These are phyloP conservation scores for Chlamydomonas schloesseri DNA, from an alignment of 139 green algal genomes.

Conservation along the genomic window DNA sequence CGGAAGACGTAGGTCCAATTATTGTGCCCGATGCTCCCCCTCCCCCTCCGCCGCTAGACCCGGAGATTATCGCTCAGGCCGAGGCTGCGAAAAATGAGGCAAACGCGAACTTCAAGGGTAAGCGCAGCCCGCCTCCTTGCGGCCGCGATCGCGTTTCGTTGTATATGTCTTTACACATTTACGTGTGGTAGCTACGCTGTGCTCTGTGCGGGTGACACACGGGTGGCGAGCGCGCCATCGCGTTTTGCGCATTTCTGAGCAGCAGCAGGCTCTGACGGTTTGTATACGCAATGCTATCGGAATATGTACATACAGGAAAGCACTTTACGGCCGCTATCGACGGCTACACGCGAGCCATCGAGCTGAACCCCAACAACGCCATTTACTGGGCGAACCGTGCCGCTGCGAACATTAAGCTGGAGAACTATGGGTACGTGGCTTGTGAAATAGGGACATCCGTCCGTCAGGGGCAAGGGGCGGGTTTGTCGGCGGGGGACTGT, in stretches of 20 bases:
- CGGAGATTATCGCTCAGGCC: slow-evolving; percentile 22
- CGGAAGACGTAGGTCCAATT: background rate
- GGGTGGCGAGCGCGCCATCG: no score
- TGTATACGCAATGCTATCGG: background rate
- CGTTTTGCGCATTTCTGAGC: no score
- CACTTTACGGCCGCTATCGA: slow-evolving; percentile 87
- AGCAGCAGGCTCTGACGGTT: background rate
- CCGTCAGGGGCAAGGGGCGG: no score
- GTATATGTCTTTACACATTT: no score
- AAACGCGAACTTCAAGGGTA: slow-evolving; percentile 71
- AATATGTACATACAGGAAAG: slow-evolving; percentile 73
- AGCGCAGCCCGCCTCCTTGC: background rate
- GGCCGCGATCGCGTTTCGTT: background rate
- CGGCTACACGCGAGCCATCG: slow-evolving; percentile 88
- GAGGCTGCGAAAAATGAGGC: slow-evolving; percentile 65
- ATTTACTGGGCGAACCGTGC: slow-evolving; percentile 92
- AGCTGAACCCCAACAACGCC: slow-evolving; percentile 77
- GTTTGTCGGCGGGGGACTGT: no score
- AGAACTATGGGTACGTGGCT: slow-evolving; percentile 87
- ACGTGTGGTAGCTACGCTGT: background rate
- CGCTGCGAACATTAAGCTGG: slow-evolving; percentile 87
- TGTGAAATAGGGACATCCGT: no score
- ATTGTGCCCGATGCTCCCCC: slow-evolving; percentile 22
- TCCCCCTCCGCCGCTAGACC: slow-evolving; percentile 21
- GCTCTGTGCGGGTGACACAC: background rate